Base-by-base conservation (phyloP, 306 rosid genomes). In the Malus asiatica region DNA sequence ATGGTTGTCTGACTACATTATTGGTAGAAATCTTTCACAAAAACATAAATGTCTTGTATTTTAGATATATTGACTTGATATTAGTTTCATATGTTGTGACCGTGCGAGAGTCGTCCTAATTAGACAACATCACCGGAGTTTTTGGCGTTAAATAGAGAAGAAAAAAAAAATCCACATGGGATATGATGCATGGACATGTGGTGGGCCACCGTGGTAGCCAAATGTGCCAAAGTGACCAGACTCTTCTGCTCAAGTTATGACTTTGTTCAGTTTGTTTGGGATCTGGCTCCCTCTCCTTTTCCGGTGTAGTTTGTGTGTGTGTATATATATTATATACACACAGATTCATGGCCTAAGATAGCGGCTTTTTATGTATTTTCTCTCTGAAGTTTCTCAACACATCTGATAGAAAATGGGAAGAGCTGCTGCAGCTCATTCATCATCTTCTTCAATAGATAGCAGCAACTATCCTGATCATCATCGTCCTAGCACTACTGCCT, bases 391-490 rank as follows among this genome's bases (percentile, higher is more conserved):
- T 52, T 72, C 23, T 15, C 55, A 48, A 48, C 10, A 15, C 51
- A 38, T 72, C 76, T 55, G 38, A 58, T 45, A 44, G 60, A 60
- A 19, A 53, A 62, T 74, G 70, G 60, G 77, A 45, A 46, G 61
- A 30, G n/a, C 32, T 27, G 77, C 65, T 25, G 65, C 65, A 4
- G 59, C 59, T 42, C 30, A 61, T 61, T 74, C 77, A 18, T 74
- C 77, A 3, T 74, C 77, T 74, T 74, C 77, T 74, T 73, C 77
- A n/a, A 73, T 59, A 23, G 77, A 73, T 29, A 73, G 77, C 68
- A 73, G 77, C 68, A 73, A 60, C 58, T 58, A 73, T 42, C 77
- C 77, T 73, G 77, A 73, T 60, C 68, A 22, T 40, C 42, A 57
- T 58, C 53, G 58, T 38, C 76, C 38, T 58, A 38, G 40, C 25